Conservation (phyloP, 495 filamentous ascomycete species). For the Cercophora newfieldiana region DNA sequence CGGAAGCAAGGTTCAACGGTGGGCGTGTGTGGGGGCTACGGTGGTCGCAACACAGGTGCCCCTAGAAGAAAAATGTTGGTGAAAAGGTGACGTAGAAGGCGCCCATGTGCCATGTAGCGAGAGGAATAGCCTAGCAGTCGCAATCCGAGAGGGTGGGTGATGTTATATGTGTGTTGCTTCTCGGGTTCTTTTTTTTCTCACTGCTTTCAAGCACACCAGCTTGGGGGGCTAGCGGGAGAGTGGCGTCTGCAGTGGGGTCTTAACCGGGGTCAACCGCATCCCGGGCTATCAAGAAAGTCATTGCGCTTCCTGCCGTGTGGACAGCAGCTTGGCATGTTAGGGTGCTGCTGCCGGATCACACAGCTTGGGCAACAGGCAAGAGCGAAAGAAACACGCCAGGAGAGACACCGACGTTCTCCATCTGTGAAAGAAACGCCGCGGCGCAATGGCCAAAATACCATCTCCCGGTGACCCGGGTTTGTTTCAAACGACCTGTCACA, state of each 20-base stretch:
- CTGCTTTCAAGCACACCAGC: not conserved
- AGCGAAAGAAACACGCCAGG: too few relatives aligned
- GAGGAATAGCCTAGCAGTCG: not conserved
- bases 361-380: not conserved
- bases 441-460: too few relatives aligned
- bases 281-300: not conserved
- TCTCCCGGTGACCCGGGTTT: not conserved
- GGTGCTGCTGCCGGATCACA: not conserved
- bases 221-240: not conserved
- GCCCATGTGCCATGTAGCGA: not conserved
- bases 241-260: not conserved
- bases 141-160: conserved; percentile 4
- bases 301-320: not conserved
- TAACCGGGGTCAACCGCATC: not conserved
- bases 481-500: not conserved
- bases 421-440: too few relatives aligned
- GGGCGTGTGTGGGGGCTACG: not conserved
- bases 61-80: not conserved
- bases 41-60: too few relatives aligned
- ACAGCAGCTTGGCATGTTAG: not conserved
- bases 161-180: not conserved
- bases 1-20: not conserved
- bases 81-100: not conserved
- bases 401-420: not conserved
- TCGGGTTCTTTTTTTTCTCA: not conserved